Evolutionary conservation across 2,329 filamentous ascomycete genomes (phyloP).

Genomic region (Paraphoma sp.): DNA sequence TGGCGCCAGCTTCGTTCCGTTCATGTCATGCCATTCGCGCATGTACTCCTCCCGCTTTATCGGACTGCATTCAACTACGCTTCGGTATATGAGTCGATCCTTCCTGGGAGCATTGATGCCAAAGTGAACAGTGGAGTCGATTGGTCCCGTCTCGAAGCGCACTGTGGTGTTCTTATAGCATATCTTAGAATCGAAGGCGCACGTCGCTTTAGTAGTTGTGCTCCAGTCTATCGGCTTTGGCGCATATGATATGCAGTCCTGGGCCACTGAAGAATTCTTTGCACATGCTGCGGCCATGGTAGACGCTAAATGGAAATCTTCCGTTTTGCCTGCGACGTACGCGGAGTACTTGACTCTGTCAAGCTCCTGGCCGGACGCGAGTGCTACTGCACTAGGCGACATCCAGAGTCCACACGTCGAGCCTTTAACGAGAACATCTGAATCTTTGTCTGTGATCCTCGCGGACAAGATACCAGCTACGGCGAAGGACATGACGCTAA

Average conservation of each 20-base stretch:
- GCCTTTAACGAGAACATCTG: background rate
- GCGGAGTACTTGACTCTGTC: background rate
- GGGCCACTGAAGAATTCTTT: background rate
- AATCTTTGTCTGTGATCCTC: background rate
- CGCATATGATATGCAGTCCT: background rate
- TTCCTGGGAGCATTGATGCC: background rate
- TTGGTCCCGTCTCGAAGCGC: background rate
- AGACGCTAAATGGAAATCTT: background rate
- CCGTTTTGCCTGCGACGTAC: background rate
- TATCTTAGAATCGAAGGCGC: background rate
- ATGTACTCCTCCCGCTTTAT: background rate
- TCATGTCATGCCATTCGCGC: constrained; percentile 1
- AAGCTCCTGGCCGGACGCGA: background rate
- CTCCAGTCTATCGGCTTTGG: background rate
- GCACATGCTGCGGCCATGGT: background rate
- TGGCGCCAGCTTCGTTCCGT: background rate
- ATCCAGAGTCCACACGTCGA: background rate
- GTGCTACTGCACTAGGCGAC: background rate
- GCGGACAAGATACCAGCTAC: constrained; percentile 2
- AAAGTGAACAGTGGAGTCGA: background rate
- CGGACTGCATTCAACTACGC: background rate
- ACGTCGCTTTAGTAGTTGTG: background rate
- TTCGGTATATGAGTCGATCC: background rate
- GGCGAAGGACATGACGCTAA: background rate
- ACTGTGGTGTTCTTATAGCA: background rate